phyloP scores from a whole-genome alignment of 2,329 filamentous ascomycete species.

The Xylaria sp. region DNA sequence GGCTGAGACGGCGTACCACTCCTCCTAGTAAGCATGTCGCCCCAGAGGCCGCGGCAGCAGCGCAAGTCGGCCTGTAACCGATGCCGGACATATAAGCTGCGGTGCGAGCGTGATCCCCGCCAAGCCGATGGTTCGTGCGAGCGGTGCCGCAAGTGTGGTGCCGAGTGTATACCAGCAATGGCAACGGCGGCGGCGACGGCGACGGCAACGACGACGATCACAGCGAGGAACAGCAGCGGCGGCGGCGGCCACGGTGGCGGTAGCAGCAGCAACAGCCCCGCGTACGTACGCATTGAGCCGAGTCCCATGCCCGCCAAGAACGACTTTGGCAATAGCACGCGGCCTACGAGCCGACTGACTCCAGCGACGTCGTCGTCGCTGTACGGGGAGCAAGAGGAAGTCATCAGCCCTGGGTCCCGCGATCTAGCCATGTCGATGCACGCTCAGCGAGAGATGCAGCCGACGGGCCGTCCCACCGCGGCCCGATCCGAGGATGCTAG shows the following conservation, averaged over 20 bases:
- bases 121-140: background rate
- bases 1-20: background rate
- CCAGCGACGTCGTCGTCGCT: too few species aligned
- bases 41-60: background rate
- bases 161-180: background rate
- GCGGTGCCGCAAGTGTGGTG: background rate
- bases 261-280: background rate
- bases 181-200: background rate
- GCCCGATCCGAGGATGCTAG: too few species aligned
- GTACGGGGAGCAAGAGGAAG: too few species aligned
- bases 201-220: too few species aligned
- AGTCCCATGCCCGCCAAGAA: background rate
- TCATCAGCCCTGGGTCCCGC: too few species aligned
- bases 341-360: too few species aligned
- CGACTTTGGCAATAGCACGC: too few species aligned
- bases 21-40: background rate
- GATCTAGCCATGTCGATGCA: too few species aligned
- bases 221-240: background rate
- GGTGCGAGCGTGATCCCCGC: background rate
- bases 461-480: too few species aligned
- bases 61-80: background rate
- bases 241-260: too few species aligned
- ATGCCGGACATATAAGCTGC: background rate
- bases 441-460: too few species aligned
- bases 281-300: background rate